Evolutionary conservation across 2,329 filamentous ascomycete species (phyloP).

Genomic region (Fusarium buharicum): DNA sequence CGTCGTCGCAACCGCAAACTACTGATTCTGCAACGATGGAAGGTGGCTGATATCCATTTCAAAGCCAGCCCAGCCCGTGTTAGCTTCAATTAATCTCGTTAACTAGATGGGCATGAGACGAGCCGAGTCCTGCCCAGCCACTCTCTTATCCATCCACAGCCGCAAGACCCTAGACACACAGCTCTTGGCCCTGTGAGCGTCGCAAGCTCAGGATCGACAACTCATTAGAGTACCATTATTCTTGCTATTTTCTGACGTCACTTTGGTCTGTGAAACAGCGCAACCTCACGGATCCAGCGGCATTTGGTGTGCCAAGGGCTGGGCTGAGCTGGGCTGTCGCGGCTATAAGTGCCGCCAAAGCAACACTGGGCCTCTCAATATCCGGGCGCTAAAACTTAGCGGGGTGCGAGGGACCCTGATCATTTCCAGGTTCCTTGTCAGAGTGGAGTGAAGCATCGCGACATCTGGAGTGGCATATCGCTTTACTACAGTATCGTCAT

Average conservation of each 20-base stretch:
- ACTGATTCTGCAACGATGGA: constrained; percentile 10
- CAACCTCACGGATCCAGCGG: constrained; percentile 33
- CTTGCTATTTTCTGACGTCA: constrained; percentile 40
- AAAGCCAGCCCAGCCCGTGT: not conserved
- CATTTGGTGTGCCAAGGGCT: constrained; percentile 32
- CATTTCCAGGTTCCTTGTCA: constrained; percentile 1
- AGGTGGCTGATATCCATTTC: constrained; percentile 40
- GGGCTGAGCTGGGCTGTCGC: constrained; percentile 23
- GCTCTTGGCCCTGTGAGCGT: constrained; percentile 35
- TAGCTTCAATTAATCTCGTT: constrained; percentile 12
- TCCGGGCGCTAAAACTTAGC: constrained; percentile 1
- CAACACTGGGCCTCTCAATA: constrained; percentile 6
- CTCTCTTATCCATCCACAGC: constrained; percentile 29
- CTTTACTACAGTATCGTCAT: too few species aligned
- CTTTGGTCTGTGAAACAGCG: constrained; percentile 4
- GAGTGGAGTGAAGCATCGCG: too few species aligned
- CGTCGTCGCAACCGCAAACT: constrained; percentile 29
- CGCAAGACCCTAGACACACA: constrained; percentile 8
- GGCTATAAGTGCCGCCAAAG: constrained; percentile 30
- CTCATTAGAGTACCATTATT: constrained; percentile 20
- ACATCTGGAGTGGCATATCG: too few species aligned
- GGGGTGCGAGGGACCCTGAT: constrained; percentile 22
- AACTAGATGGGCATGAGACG: not conserved
- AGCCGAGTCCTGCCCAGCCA: not conserved
- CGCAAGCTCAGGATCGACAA: constrained; percentile 35